Evolutionary conservation across 2,329 filamentous ascomycete species (phyloP).

Genomic region (Fragosphaeria purpurea): DNA sequence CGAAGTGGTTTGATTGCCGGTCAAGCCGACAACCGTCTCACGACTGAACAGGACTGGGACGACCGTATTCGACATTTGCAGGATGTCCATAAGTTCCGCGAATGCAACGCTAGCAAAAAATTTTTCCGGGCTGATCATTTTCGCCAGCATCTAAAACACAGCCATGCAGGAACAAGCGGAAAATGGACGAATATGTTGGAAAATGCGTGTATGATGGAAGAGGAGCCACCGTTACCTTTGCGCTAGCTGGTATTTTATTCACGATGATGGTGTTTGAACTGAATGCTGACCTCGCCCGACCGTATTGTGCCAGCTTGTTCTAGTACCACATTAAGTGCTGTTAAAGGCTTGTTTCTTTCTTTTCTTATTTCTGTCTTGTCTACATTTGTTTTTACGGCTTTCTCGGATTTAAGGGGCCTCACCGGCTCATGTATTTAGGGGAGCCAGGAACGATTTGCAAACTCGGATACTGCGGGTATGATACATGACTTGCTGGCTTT

Average conservation of each 20-base stretch:
- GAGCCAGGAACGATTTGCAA: too few species aligned
- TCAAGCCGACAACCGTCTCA: constrained; percentile 26
- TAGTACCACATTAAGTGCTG: too few species aligned
- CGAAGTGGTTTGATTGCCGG: constrained; percentile 35
- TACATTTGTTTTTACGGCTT: neutral
- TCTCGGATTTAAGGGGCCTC: neutral
- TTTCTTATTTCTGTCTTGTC: neutral
- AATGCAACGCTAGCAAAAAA: constrained; percentile 97
- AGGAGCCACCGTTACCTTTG: constrained; percentile 53
- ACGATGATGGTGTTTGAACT: too few species aligned
- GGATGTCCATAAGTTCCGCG: constrained; percentile 88
- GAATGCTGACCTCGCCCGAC: too few species aligned
- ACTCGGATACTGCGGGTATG: neutral
- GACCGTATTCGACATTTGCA: constrained; percentile 77
- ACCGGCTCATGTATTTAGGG: too few species aligned
- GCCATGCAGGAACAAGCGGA: constrained; percentile 87
- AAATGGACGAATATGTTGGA: constrained; percentile 99
- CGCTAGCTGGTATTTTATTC: constrained; percentile 11
- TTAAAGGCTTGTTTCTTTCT: neutral
- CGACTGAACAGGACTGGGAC: constrained; percentile 83
- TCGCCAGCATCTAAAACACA: constrained; percentile 95
- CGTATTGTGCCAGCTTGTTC: too few species aligned
- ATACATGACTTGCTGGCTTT: constrained; percentile 2
- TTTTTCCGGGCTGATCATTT: constrained; percentile 98
- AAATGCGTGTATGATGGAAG: constrained; percentile 87